Evolutionary conservation across 352 stramenopile species (phyloP), one percentile per base, ranked within the genome.

Genomic region (Thalassiosira mediterranea): DNA sequence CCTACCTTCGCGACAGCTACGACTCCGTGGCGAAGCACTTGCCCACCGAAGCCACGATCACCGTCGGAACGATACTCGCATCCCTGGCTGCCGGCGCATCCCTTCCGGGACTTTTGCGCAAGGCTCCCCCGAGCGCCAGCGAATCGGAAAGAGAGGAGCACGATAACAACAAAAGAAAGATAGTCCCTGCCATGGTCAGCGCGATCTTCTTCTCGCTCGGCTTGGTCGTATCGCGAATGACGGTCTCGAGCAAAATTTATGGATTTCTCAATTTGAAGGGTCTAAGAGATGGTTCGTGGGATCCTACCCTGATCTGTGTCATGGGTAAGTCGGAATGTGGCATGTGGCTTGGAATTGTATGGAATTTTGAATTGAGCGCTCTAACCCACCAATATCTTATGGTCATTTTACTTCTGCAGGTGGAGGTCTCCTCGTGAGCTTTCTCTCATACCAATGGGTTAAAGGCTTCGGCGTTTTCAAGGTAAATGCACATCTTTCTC

Each of bases 261-360:
- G 83, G 76, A 32, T 92, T 92, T 76, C 63, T 90, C 4, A 72
- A 89, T 66, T 5, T 90, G 0, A 78, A 67, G 11, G 70, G 51
- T 13, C 51, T 89, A 17, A 38, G 54, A 5, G 59, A 80, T n/a
- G 81, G 81, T 28, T 79, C 56, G 11, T 92, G 75, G 70, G 86
- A 92, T 78, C 75, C 81, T 25, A 90, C 83, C 2, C 68, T 92
- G 4, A 52, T 77, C 8, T 79, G 66, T 48, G 86, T 92, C 31
- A 89, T 92, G 86, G 78, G 70, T 23, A 25, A 44, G 37, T 44
- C 37, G 8, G 8, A 44, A 15, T 15, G 15, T 15, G 8, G 37
- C 37, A n/a, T n/a, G n/a, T n/a, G n/a, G n/a, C n/a, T n/a, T n/a
- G n/a, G n/a, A n/a, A n/a, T n/a, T n/a, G n/a, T n/a, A n/a, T n/a